Conservation (phyloP, 805 yeast genomes). For the Kodamaea leandrae region DNA sequence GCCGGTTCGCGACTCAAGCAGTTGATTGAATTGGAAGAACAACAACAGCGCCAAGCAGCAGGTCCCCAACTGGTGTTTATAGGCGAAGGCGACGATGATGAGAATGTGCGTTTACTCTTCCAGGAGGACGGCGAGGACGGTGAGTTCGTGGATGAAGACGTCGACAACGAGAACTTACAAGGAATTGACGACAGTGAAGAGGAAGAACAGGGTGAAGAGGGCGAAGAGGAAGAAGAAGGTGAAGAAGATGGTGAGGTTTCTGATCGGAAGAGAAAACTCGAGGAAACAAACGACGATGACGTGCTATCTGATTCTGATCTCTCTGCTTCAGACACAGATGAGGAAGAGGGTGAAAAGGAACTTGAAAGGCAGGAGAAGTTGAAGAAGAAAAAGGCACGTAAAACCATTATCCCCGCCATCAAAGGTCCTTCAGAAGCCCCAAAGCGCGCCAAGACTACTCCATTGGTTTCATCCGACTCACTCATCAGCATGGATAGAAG, state of each 20-base stretch:
- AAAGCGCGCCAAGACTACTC: conserved; percentile 23
- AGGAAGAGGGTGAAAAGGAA: conserved; percentile 69
- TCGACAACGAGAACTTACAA: conserved; percentile 13
- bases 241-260: conserved; percentile 18
- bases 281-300: conserved; percentile 37
- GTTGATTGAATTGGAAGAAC: conserved; percentile 70
- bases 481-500: conserved; percentile 56
- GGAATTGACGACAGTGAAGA: conserved; percentile 16
- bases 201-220: conserved; percentile 49
- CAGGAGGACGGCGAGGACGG: conserved; percentile 47
- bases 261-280: conserved; percentile 14
- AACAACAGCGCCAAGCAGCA: conserved; percentile 32
- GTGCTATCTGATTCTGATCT: conserved; percentile 56
- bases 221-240: conserved; percentile 21
- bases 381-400: conserved; percentile 28
- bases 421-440: conserved; percentile 15
- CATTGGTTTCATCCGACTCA: conserved; percentile 43
- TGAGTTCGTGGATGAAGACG: conserved; percentile 23
- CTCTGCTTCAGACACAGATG: conserved; percentile 52
- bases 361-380: conserved; percentile 45
- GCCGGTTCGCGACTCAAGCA: conserved; percentile 85
- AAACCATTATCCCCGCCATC: conserved; percentile 20
- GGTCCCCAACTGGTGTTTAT: conserved; percentile 17
- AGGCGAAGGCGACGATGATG: conserved; percentile 61
- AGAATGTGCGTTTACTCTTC: conserved; percentile 66